Evolutionary conservation across 2,329 filamentous ascomycete genomes (phyloP), one percentile per base, ranked within the genome.

Genomic region (Colletotrichum shisoi): DNA sequence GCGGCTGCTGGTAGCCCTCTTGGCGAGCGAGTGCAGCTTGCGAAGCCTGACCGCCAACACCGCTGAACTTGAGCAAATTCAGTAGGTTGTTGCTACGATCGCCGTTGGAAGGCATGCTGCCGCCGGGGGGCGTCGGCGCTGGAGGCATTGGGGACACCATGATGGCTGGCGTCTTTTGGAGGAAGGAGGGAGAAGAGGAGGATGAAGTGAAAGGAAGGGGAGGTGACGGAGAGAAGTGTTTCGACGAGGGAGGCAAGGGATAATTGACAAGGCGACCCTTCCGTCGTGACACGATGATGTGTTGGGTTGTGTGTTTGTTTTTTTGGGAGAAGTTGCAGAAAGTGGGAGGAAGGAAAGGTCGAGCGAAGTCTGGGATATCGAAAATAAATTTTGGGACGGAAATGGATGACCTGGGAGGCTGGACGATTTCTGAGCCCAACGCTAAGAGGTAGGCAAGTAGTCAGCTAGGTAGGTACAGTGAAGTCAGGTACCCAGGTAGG

Each of bases 31-130:
- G 70, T 19, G 70, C 62, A 42, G 68, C 60, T 51, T 71, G 69
- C 21, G 70, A 64, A 34, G 63, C 54, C 46, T 69, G 60, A 44
- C 48, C 40, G 62, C 74, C 71, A 56, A 77, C 77, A 52, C 80
- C 79, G 70, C 82, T 86, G 72, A 87, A 88, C 80, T 89, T 89
- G 75, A 89, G 82, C 62, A 89, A 79, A 71, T 85, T 88, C 73
- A 89, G 78, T 71, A 89, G 74, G 71, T 84, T 86, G 63, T 82
- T 79, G 48, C 83, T 85, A 72, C 84, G 83, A 59, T 85, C 83
- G 46, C 75, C 74, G 62, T 76, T 77, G 57, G 77, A 76, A 4
- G 75, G 76, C 75, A 78, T 74, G 44, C 57, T 69, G 72, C 76
- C 75, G 71, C 75, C 75, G 58, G 80, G 80, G 69, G 80, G 80